Base-by-base conservation (phyloP, 805 yeast genomes). In the Schwanniomyces sp. region DNA sequence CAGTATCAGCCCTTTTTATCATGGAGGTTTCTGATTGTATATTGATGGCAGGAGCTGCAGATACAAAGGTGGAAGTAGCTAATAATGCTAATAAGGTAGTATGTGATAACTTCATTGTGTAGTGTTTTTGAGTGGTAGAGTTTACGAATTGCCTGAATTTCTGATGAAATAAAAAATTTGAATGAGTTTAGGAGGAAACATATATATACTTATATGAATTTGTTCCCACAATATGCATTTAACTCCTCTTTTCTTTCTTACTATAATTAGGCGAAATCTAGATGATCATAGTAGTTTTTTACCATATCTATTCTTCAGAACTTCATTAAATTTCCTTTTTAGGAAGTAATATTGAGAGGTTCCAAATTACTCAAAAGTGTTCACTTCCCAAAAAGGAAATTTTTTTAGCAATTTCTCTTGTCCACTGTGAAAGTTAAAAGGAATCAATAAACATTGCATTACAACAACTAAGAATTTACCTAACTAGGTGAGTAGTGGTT, bases 41-140 rank as follows among this genome's bases (percentile, higher is more conserved):
- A 3, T 37, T 16, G 27, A 37, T 24, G 42, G 57, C 48, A 54
- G 68, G 69, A 27, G 75, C 72, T 46, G 76, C 72, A 42, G 58
- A 53, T 29, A 67, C 76, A 41, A 66, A 53, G 27, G 74, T 61
- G 34, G 69, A 49, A 30, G 76, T 40, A 46, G 73, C 75, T 56
- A 70, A 64, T 51, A 72, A 57, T 47, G 76, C 75, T 51, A 70
- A 57, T 44, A 66, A 59, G 41, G 77, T 63, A 41, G 76, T 57
- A 40, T 70, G 61, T 34, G 76, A 58, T 38, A 72, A 66, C 64
- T 71, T 73, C 78, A 73, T 73, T 56, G 50, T 54, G 21, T 32
- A 2, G 7, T n/a, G n/a, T n/a, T n/a, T n/a, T 32, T 32, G 36
- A 14, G 18, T 32, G 14, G 36, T 32, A 14, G 36, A 11, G 8